These are phyloP conservation scores for Hymenoscyphus salicellus DNA, from an alignment of 2,329 filamentous ascomycete species.

Conservation along the genomic window DNA sequence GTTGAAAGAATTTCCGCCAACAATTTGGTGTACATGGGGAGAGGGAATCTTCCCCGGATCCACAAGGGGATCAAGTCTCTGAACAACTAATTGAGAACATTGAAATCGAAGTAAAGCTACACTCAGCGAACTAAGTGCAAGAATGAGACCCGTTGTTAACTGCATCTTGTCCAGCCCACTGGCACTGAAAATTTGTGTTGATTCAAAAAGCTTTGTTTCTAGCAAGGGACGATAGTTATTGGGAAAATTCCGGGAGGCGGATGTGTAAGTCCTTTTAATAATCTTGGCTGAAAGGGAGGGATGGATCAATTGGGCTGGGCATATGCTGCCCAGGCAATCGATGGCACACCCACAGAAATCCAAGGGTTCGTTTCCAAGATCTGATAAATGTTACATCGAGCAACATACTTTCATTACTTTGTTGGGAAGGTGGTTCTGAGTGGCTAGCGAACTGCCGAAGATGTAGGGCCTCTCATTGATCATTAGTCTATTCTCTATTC, in stretches of 20 bases:
- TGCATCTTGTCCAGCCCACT: constrained; percentile 12
- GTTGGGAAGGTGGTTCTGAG: not conserved
- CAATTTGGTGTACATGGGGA: constrained; percentile 23
- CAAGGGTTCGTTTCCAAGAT: not conserved
- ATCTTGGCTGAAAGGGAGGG: not conserved
- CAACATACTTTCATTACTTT: not conserved
- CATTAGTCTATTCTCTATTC: not conserved
- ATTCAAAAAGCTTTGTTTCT: not conserved
- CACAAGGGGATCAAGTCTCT: constrained; percentile 24
- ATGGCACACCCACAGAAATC: not conserved
- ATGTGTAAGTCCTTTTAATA: constrained; percentile 7
- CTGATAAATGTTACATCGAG: not conserved
- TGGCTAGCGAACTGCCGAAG: constrained; percentile 2
- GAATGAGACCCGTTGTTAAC: constrained; percentile 11
- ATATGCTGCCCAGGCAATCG: not conserved
- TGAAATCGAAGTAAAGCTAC: constrained; percentile 20
- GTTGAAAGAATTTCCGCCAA: constrained; percentile 39
- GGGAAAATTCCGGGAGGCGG: not conserved
- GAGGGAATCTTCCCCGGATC: constrained; percentile 17
- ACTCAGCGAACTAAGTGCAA: constrained; percentile 11
- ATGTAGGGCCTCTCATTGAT: not conserved
- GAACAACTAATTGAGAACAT: constrained; percentile 22
- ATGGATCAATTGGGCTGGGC: not conserved
- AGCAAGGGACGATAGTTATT: not conserved
- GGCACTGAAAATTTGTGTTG: not conserved